Evolutionary conservation across 1,139 yeast species (phyloP), one percentile per base, ranked within the genome.

Genomic region (Kodamaea fungicola): DNA sequence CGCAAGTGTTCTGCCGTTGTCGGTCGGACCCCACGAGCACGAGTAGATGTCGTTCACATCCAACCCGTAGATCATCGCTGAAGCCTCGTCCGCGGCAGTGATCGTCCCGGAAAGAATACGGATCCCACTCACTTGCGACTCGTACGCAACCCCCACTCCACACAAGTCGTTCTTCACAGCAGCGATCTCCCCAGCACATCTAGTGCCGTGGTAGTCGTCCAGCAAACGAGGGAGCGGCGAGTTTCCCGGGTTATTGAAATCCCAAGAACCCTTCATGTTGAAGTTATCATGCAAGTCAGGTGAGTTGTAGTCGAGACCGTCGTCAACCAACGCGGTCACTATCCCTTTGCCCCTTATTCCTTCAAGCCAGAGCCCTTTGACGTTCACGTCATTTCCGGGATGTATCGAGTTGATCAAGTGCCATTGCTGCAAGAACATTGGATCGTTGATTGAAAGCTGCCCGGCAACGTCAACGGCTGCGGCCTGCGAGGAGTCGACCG

Each of bases 11-110:
- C 61, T 71, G 0, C 98, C 99, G 57, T 90, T 86, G 59, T 94
- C 99, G 1, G 90, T 77, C 1, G 99, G 99, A 2, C 99, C 99
- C 99, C 99, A 94, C 4, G 96, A 88, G 60, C 99, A 94, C 3
- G 96, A 87, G 59, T 88, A 94, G 28, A 94, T 92, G 59, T 90
- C 96, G 57, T 92, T 92, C 8, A 74, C 71, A 43, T 87, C 90
- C 51, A 84, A 67, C 0, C 82, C 94, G 60, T 83, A 85, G 31
- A 85, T 72, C 69, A 94, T 66, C 1, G 97, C 86, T 2, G 85
- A 78, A 0, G 98, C 97, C 60, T 94, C 98, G 44, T 89, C 96
- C 38, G 83, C 95, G 4, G 87, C 71, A 3, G 94, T 80, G 35
- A 94, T 76, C 28, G 74, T 68, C 2, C 87, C 95, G 1, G 95